Conservation (phyloP, 2,329 filamentous ascomycete genomes). For the Rhynchosporium secalis region DNA sequence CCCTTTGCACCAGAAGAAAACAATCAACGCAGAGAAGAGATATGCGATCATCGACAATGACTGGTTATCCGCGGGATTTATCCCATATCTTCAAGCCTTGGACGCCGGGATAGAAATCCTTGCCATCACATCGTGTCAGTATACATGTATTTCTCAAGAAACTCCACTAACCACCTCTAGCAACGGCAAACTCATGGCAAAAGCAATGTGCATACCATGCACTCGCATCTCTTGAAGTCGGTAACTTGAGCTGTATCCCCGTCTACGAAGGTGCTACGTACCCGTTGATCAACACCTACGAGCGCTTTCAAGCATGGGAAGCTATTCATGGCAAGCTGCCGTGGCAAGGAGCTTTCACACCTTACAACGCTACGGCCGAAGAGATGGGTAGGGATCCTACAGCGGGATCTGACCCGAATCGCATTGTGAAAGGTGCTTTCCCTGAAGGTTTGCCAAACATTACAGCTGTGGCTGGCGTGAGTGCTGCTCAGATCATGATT, state of each 20-base stretch:
- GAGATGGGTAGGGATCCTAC: constrained; percentile 47
- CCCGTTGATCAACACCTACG: constrained; percentile 48
- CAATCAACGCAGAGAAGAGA: constrained; percentile 19
- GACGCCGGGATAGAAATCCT: constrained; percentile 48
- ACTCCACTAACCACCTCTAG: constrained; percentile 18
- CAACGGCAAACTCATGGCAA: constrained; percentile 49
- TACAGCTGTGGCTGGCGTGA: constrained; percentile 42
- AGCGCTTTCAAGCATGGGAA: constrained; percentile 48
- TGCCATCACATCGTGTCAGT: constrained; percentile 40
- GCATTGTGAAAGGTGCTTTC: constrained; percentile 46
- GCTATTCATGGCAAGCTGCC: constrained; percentile 46
- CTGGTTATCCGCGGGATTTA: constrained; percentile 46
- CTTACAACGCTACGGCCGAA: constrained; percentile 46
- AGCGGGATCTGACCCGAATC: constrained; percentile 44
- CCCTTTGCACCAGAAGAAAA: constrained; percentile 2
- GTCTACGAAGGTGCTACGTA: constrained; percentile 49
- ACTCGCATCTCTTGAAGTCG: constrained; percentile 48
- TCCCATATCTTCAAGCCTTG: constrained; percentile 47
- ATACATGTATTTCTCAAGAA: background rate
- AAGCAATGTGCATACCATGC: constrained; percentile 48
- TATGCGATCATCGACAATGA: constrained; percentile 50
- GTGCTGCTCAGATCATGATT: constrained; percentile 49
- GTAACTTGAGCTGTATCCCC: constrained; percentile 49
- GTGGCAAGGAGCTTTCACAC: constrained; percentile 38
- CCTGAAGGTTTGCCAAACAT: constrained; percentile 48